Base-by-base conservation (phyloP, 805 yeast species). In the Candida oleophila region DNA sequence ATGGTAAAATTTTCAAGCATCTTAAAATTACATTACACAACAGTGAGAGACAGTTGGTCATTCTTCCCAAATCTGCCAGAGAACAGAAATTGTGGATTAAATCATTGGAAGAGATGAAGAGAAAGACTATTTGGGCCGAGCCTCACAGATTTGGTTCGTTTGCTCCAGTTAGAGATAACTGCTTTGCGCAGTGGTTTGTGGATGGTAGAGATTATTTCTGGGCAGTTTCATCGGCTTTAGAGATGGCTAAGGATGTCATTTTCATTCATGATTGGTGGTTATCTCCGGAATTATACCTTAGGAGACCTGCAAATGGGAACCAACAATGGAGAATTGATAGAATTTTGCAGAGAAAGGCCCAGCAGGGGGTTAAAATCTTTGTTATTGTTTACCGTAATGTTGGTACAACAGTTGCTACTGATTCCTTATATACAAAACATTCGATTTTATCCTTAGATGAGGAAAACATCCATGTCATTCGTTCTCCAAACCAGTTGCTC, bases 251-350 rank as follows among this genome's bases (percentile, higher is more conserved):
- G 54, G 98, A 94, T 71, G 92, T 87, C 1, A 85, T 94, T 30
- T 94, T 84, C 62, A 89, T 94, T 42, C 97, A 94, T 60, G 99
- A 92, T 59, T 94, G 99, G 99, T 94, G 99, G 99, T 73, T 94
- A 21, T 80, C 92, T 3, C 99, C 99, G 0, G 99, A 94, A 64
- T 62, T 94, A 2, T 95, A 94, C 57, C 71, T 94, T 68, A 79
- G 99, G 52, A 74, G 99, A 43, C 99, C 99, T 0, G 92, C 96
- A 0, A 85, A 88, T 64, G 97, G 97, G 7, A 92, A 92, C 56
- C 98, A 94, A 64, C 85, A 88, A 52, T 94, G 89, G 84, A 78
- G 99, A 61, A 69, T 94, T 38, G 99, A 94, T 65, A 77, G 99
- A 58, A 65, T 94, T 1, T 72, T 94, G 53, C 89, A 88, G 61